These are phyloP conservation scores for Salix exigua DNA, from an alignment of 345 rosid species.

Conservation along the genomic window DNA sequence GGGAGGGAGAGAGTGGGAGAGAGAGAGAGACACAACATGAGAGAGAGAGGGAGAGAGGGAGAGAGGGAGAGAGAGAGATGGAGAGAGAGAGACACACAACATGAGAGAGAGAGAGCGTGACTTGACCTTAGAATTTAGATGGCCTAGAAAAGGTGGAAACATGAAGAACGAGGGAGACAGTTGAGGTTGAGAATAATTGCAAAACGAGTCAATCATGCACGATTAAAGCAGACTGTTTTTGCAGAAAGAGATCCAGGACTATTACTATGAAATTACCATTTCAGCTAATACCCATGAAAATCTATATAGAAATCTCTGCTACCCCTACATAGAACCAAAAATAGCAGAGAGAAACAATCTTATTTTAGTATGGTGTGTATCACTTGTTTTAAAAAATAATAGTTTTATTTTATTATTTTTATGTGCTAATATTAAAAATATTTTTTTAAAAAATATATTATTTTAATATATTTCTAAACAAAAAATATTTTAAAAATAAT, in stretches of 20 bases:
- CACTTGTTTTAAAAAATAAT: too few species aligned
- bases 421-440: too few species aligned
- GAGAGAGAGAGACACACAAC: neutral
- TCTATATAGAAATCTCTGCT: neutral
- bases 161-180: constrained; percentile 11
- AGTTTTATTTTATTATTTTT: too few species aligned
- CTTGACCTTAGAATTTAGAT: constrained; percentile 32
- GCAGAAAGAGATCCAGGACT: constrained; percentile 14
- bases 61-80: constrained; percentile 22
- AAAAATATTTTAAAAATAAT: too few species aligned
- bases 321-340: neutral
- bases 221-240: constrained; percentile 23
- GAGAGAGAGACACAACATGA: neutral
- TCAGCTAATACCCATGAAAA: neutral
- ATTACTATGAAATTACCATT: constrained; percentile 20
- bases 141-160: constrained; percentile 32
- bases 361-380: too few species aligned
- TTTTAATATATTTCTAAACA: too few species aligned
- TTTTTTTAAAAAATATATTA: too few species aligned
- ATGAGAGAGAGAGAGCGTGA: constrained; percentile 19
- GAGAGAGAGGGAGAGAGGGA: constrained; percentile 9
- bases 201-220: constrained; percentile 39
- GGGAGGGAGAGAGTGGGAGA: constrained; percentile 22
- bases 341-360: neutral
- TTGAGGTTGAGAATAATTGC: neutral